Evolutionary conservation across 768 basidiomycete species (phyloP).

Genomic region (Pisolithus orientalis): DNA sequence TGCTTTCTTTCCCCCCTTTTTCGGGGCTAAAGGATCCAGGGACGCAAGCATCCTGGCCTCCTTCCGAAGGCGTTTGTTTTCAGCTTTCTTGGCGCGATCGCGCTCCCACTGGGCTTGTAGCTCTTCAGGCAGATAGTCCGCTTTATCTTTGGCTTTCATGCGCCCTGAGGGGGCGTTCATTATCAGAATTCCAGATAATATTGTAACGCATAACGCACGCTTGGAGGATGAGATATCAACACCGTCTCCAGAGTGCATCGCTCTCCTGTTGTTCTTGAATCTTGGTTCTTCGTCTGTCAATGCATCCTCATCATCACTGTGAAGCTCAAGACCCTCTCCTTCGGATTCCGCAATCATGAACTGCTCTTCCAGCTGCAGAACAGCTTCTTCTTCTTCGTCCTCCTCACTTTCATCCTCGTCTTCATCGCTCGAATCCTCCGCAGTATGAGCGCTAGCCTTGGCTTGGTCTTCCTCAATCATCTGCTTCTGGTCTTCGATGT

Average conservation of each 20-base stretch:
- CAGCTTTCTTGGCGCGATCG: constrained; percentile 82
- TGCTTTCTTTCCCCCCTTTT: constrained; percentile 64
- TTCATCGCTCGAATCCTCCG: constrained; percentile 24
- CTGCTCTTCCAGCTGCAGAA: constrained; percentile 41
- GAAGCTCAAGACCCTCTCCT: background rate
- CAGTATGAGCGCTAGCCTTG: constrained; percentile 18
- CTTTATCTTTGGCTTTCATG: constrained; percentile 11
- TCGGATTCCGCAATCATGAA: constrained; percentile 34
- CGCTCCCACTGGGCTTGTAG: constrained; percentile 69
- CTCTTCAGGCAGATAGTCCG: constrained; percentile 39
- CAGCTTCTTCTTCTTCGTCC: constrained; percentile 28
- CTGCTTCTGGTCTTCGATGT: constrained; percentile 49
- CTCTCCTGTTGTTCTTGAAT: constrained; percentile 32
- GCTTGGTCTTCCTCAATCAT: constrained; percentile 47
- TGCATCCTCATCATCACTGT: constrained; percentile 16
- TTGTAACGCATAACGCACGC: background rate
- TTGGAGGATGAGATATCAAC: background rate
- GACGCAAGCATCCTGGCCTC: constrained; percentile 49
- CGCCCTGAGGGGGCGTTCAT: background rate
- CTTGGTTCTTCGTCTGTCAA: constrained; percentile 14
- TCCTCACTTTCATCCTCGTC: constrained; percentile 17
- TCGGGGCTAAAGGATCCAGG: constrained; percentile 55
- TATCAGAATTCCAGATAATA: background rate
- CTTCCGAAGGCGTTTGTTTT: constrained; percentile 57
- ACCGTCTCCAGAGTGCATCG: background rate